A percentile compares a stretch with the other conserved stretches of the same genome.
These are phyloP conservation scores for Tilletia walkeri DNA, from an alignment of 1,284 basidiomycete species.

Conservation along the genomic window DNA sequence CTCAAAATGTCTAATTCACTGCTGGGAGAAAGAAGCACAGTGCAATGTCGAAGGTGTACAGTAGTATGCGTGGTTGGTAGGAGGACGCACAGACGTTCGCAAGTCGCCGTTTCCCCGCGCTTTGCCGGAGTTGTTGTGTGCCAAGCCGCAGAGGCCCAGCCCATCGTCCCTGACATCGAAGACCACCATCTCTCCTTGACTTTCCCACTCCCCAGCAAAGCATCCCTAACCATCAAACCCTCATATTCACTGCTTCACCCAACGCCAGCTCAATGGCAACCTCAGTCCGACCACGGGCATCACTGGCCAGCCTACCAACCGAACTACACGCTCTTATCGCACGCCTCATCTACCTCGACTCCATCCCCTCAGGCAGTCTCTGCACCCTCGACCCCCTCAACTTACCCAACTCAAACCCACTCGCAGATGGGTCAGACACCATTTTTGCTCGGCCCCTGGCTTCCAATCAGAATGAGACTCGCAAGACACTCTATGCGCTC, in stretches of 20 bases:
- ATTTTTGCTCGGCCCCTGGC: slow-evolving; percentile 30
- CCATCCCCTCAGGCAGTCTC: slow-evolving; percentile 44
- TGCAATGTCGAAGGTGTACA: too few relatives aligned
- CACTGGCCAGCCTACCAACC: slow-evolving; percentile 21
- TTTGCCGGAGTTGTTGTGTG: too few relatives aligned
- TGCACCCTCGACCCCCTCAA: slow-evolving; percentile 50
- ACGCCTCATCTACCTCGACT: slow-evolving; percentile 29
- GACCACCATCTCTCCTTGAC: too few relatives aligned
- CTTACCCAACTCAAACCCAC: slow-evolving; percentile 44
- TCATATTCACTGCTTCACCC: not conserved
- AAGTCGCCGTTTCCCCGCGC: too few relatives aligned
- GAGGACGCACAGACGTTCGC: too few relatives aligned
- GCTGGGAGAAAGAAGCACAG: too few relatives aligned
- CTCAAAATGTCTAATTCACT: too few relatives aligned
- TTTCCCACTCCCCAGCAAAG: too few relatives aligned
- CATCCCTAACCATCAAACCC: too few relatives aligned
- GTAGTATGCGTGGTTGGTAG: too few relatives aligned
- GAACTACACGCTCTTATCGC: slow-evolving; percentile 25
- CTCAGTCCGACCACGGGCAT: slow-evolving; percentile 8
- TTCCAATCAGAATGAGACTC: slow-evolving; percentile 40
- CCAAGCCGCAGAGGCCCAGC: too few relatives aligned
- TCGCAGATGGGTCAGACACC: slow-evolving; percentile 9
- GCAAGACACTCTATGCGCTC: slow-evolving; percentile 44
- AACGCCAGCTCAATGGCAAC: not conserved
- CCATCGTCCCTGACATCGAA: too few relatives aligned